Conservation (phyloP, 768 basidiomycete species). For the Gyrodon lividus region DNA sequence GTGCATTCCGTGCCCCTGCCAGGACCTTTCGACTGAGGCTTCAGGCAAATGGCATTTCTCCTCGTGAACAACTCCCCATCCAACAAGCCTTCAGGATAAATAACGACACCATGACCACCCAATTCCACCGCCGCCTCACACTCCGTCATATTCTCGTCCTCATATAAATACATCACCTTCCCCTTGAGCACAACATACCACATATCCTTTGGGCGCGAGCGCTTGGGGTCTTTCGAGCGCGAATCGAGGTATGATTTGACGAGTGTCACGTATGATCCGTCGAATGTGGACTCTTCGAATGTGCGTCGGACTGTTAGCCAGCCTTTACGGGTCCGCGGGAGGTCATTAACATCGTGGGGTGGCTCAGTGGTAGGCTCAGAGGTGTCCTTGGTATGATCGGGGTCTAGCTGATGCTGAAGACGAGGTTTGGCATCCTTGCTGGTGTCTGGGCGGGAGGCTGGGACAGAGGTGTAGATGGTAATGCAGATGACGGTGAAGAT, state of each 20-base stretch:
- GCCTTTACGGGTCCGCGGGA: conserved; percentile 65
- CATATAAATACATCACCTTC: conserved; percentile 88
- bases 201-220: conserved; percentile 84
- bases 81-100: conserved; percentile 70
- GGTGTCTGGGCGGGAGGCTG: conserved; percentile 59
- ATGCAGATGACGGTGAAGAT: conserved; percentile 56
- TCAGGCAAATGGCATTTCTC: conserved; percentile 82
- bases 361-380: conserved; percentile 25
- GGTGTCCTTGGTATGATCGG: conserved; percentile 26
- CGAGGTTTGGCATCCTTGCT: conserved; percentile 37
- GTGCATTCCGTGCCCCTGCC: conserved; percentile 46
- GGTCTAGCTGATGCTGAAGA: conserved; percentile 17
- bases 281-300: conserved; percentile 62
- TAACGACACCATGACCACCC: conserved; percentile 68
- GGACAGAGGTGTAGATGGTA: conserved; percentile 81
- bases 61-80: conserved; percentile 93
- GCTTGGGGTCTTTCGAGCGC: conserved; percentile 80
- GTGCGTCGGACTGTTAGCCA: conserved; percentile 85
- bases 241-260: conserved; percentile 79
- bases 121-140: conserved; percentile 91
- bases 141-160: conserved; percentile 88
- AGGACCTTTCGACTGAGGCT: conserved; percentile 42
- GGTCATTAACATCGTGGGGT: conserved; percentile 45
- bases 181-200: conserved; percentile 94
- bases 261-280: conserved; percentile 75